phyloP scores from a whole-genome alignment of 2,329 filamentous ascomycete genomes.

The Claviceps sp. region DNA sequence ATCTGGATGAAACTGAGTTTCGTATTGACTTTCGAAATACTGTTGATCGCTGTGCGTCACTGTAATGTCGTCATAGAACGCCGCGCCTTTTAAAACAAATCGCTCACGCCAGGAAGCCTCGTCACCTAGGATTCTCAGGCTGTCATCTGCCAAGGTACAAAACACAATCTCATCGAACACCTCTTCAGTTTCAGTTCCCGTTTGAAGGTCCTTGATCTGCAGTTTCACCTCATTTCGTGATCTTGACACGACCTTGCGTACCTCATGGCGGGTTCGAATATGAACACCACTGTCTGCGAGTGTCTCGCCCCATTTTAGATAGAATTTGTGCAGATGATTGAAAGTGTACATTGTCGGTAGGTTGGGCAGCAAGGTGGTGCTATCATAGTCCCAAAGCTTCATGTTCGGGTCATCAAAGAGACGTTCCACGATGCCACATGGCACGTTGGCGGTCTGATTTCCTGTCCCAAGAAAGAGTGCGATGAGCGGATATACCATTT shows the following conservation, averaged over 20 bases:
- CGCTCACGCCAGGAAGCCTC: conserved; percentile 48
- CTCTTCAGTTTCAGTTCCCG: conserved; percentile 38
- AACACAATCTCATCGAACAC: conserved; percentile 53
- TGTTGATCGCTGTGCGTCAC: conserved; percentile 51
- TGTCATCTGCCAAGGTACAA: conserved; percentile 51
- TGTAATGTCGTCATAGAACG: conserved; percentile 57
- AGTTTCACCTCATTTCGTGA: conserved; percentile 38
- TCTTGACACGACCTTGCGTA: conserved; percentile 37
- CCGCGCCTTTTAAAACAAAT: conserved; percentile 55
- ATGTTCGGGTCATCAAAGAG: conserved; percentile 45
- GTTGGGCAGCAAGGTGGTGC: conserved; percentile 41
- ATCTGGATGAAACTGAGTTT: conserved; percentile 40
- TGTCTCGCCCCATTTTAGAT: conserved; percentile 43
- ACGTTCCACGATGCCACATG: conserved; percentile 51
- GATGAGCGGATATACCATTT: conserved; percentile 57
- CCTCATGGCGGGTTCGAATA: conserved; percentile 41
- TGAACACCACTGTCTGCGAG: conserved; percentile 40
- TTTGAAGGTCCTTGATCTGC: conserved; percentile 33
- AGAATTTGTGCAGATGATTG: conserved; percentile 47
- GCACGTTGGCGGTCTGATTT: conserved; percentile 60
- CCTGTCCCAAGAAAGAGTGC: conserved; percentile 63
- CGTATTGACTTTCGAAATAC: conserved; percentile 58
- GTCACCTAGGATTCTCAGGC: conserved; percentile 44
- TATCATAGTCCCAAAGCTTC: conserved; percentile 46
- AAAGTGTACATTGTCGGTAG: conserved; percentile 54